Evolutionary conservation across 768 basidiomycete species (phyloP).

Genomic region (Clavaria fumosa): DNA sequence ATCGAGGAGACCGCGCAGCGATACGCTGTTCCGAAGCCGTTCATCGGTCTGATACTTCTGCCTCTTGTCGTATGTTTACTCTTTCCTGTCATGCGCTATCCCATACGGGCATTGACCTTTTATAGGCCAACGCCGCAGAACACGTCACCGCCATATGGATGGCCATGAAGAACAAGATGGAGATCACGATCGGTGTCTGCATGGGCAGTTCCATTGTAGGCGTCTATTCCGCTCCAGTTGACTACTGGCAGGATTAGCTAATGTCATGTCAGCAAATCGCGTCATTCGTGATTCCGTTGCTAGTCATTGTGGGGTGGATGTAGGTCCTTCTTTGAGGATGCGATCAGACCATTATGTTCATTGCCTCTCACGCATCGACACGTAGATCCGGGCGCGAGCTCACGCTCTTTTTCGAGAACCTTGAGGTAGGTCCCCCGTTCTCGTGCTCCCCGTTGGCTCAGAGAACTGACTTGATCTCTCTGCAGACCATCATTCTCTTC

Average conservation of each 20-base stretch:
- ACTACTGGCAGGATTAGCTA: neutral
- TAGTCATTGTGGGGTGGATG: slow-evolving; percentile 85
- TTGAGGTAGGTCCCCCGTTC: slow-evolving; percentile 48
- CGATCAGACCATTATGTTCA: too few relatives aligned
- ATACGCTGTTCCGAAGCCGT: slow-evolving; percentile 68
- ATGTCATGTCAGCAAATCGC: slow-evolving; percentile 53
- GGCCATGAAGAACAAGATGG: slow-evolving; percentile 59
- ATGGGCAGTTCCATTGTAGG: slow-evolving; percentile 71
- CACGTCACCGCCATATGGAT: slow-evolving; percentile 80
- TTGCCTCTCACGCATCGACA: too few relatives aligned
- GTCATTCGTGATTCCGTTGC: slow-evolving; percentile 69
- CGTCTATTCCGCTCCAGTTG: slow-evolving; percentile 8
- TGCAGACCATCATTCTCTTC: slow-evolving; percentile 67
- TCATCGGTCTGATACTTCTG: slow-evolving; percentile 76
- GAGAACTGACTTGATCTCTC: neutral
- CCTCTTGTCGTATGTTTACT: slow-evolving; percentile 53
- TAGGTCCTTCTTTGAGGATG: too few relatives aligned
- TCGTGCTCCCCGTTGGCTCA: slow-evolving; percentile 2
- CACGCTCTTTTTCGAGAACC: slow-evolving; percentile 74
- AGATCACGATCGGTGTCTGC: slow-evolving; percentile 60
- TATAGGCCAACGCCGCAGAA: slow-evolving; percentile 68
- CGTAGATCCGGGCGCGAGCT: slow-evolving; percentile 49
- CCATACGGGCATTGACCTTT: slow-evolving; percentile 2
- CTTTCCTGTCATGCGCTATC: neutral
- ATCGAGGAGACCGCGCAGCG: slow-evolving; percentile 82